Evolutionary conservation across 768 basidiomycete genomes (phyloP).

Genomic region (Lentinula lateritia): DNA sequence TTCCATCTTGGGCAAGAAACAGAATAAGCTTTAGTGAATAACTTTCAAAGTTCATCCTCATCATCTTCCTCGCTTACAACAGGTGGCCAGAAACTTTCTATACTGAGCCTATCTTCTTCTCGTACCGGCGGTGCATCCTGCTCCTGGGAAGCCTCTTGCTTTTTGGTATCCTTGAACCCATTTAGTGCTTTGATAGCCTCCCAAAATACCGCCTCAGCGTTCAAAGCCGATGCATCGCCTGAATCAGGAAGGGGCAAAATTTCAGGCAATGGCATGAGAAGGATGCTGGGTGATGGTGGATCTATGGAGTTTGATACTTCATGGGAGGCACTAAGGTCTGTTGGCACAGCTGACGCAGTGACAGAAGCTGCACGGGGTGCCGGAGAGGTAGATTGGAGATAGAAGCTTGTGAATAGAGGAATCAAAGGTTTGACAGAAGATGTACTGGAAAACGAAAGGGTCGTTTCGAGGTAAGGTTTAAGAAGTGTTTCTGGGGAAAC

Average conservation of each 20-base stretch:
- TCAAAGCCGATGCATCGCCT: constrained; percentile 48
- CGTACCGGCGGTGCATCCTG: not conserved
- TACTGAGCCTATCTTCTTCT: not conserved
- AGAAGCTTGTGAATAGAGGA: not conserved
- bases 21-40: too few relatives aligned
- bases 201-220: constrained; percentile 59
- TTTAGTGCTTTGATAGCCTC: constrained; percentile 28
- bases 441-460: not conserved
- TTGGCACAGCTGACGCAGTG: not conserved
- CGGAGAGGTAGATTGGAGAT: not conserved
- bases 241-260: constrained; percentile 40
- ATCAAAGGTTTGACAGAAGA: not conserved
- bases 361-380: not conserved
- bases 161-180: not conserved
- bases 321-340: not conserved
- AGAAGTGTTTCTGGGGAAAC: not conserved
- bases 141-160: too few relatives aligned
- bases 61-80: not conserved
- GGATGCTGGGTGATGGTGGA: not conserved
- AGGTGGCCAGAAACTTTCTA: constrained; percentile 6
- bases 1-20: too few relatives aligned
- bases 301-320: not conserved
- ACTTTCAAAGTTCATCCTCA: not conserved
- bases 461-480: constrained; percentile 3
- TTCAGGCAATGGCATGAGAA: constrained; percentile 2